A percentile compares a stretch with the other conserved stretches of the same genome.
These are phyloP conservation scores for Acanthamoeba castellanii DNA, from an alignment of 208 protist genomes.

Conservation along the genomic window DNA sequence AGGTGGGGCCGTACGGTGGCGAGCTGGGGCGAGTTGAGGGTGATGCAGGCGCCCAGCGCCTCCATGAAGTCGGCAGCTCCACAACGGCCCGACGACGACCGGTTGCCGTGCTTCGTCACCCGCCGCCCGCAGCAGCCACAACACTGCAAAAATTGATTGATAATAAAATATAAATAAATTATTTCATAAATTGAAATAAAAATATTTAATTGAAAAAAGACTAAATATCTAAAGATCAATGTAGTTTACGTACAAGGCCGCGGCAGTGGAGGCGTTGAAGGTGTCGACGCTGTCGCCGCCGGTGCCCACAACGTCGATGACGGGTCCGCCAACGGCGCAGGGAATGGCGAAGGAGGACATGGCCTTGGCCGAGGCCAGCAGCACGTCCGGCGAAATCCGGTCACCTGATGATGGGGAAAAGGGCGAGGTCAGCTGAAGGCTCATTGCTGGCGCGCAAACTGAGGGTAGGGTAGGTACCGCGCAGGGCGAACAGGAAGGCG, in stretches of 20 bases:
- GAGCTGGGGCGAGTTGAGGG: conserved; percentile 20
- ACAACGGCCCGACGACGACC: conserved; percentile 50
- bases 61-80: conserved; percentile 68
- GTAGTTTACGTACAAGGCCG: conserved; percentile 41
- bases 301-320: conserved; percentile 71
- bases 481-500: conserved; percentile 37
- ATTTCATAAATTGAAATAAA: not conserved
- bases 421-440: not conserved
- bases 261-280: conserved; percentile 73
- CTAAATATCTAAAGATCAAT: too few relatives aligned
- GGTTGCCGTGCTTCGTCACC: conserved; percentile 73
- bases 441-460: too few relatives aligned
- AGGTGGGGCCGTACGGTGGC: not conserved
- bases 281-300: conserved; percentile 73
- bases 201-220: too few relatives aligned
- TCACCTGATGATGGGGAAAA: not conserved
- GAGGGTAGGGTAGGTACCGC: too few relatives aligned
- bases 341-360: conserved; percentile 56
- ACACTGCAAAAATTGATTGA: conserved; percentile 26
- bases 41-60: conserved; percentile 50
- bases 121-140: conserved; percentile 29
- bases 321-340: conserved; percentile 28
- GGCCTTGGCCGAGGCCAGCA: conserved; percentile 61
- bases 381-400: conserved; percentile 37
- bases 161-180: not conserved